phyloP scores from a whole-genome alignment of 2,329 filamentous ascomycete genomes.

The Pestalotiopsis fici region DNA sequence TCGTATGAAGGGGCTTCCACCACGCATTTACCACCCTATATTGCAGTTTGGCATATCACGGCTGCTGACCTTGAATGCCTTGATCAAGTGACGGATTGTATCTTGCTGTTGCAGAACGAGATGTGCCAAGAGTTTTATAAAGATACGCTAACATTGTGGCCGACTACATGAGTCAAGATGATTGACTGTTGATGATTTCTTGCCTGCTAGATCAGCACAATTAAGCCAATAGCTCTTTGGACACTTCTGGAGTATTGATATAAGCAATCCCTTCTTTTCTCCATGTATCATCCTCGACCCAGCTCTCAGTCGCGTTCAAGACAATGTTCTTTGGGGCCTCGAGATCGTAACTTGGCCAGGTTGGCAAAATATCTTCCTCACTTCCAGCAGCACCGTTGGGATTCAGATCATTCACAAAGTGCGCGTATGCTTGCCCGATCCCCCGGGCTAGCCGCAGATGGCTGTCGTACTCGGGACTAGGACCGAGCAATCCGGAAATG shows the following conservation, averaged over 20 bases:
- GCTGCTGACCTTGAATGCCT: too few relatives aligned
- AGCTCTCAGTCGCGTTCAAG: constrained; percentile 41
- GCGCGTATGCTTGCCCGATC: constrained; percentile 42
- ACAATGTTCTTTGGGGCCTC: constrained; percentile 43
- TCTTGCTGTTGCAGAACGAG: too few relatives aligned
- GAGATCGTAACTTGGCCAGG: constrained; percentile 26
- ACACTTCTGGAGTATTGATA: constrained; percentile 38
- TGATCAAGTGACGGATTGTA: too few relatives aligned
- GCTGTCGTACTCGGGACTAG: constrained; percentile 41
- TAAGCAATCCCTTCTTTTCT: constrained; percentile 46
- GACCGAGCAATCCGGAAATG: constrained; percentile 45
- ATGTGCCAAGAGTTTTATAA: too few relatives aligned
- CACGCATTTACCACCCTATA: too few relatives aligned
- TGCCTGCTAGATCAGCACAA: background rate
- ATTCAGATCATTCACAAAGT: constrained; percentile 42
- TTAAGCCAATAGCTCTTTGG: constrained; percentile 33
- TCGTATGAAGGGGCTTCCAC: background rate
- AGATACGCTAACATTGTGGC: too few relatives aligned
- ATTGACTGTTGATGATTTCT: background rate
- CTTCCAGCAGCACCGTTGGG: constrained; percentile 33
- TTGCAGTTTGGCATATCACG: too few relatives aligned
- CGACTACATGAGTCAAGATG: too few relatives aligned
- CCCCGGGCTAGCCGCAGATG: constrained; percentile 33
- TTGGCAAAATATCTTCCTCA: constrained; percentile 14
- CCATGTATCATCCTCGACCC: constrained; percentile 48